Conservation (phyloP, 2,329 filamentous ascomycete genomes). For the Fusarium piperis region DNA sequence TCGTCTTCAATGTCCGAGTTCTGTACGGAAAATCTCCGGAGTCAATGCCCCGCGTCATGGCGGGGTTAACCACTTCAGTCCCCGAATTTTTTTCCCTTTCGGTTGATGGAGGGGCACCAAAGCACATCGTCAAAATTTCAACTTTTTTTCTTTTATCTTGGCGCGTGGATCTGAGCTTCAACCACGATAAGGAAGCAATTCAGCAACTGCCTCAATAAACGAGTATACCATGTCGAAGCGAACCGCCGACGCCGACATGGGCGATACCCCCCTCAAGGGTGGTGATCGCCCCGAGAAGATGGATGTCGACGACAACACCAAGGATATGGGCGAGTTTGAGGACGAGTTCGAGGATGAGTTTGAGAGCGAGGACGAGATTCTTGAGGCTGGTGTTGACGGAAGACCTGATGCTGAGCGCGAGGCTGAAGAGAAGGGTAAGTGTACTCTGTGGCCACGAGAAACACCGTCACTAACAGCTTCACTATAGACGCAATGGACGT, state of each 20-base stretch:
- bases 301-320: constrained; percentile 69
- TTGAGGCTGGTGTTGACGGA: constrained; percentile 94
- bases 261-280: constrained; percentile 64
- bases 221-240: constrained; percentile 66
- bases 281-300: constrained; percentile 70
- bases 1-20: not conserved
- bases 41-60: constrained; percentile 28
- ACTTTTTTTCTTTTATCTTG: constrained; percentile 27
- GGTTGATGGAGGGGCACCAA: constrained; percentile 32
- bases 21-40: constrained; percentile 32
- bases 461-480: not conserved
- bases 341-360: constrained; percentile 95
- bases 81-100: constrained; percentile 27
- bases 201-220: not conserved
- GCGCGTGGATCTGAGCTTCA: not conserved
- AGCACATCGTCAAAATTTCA: constrained; percentile 27
- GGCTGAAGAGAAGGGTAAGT: constrained; percentile 76
- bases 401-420: constrained; percentile 92
- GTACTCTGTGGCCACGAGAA: no score
- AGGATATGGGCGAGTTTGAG: constrained; percentile 84
- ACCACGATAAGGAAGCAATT: not conserved
- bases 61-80: constrained; percentile 31
- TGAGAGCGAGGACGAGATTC: constrained; percentile 88
- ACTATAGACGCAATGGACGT: constrained; percentile 82
- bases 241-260: constrained; percentile 60